A percentile compares a stretch with the other conserved stretches of the same genome.
Evolutionary conservation across 169 alveolate species (phyloP).

Genomic region (Amoebophrya sp.): DNA sequence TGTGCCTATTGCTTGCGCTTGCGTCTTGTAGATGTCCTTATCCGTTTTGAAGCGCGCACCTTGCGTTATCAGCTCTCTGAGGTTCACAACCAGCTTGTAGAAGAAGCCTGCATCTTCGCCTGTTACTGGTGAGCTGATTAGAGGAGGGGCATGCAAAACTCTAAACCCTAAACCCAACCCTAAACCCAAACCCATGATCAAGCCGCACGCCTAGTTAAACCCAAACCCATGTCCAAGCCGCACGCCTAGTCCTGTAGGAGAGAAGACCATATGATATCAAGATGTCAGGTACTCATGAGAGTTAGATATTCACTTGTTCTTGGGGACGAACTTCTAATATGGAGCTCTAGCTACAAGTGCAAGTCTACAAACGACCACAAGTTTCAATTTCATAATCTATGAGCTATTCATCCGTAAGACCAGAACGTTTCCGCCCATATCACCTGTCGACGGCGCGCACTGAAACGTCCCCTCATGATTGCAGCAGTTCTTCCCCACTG

Average conservation of each 20-base stretch:
- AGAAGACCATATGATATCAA: neutral
- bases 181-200: neutral
- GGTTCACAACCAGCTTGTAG: neutral
- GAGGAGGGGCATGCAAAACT: no score
- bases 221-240: neutral
- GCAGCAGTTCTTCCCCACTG: constrained; percentile 21
- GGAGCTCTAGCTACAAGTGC: no score
- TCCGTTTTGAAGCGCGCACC: neutral
- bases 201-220: neutral
- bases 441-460: neutral
- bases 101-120: neutral
- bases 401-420: no score
- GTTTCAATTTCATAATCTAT: neutral
- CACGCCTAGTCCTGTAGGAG: no score
- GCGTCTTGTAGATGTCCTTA: neutral
- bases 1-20: neutral
- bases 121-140: no score
- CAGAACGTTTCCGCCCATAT: neutral
- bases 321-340: no score
- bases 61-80: neutral
- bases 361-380: neutral
- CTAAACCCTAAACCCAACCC: neutral
- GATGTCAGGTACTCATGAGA: neutral
- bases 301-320: neutral
- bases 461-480: neutral